phyloP scores from a whole-genome alignment of 1,284 basidiomycete genomes.

The Mycena sp. region DNA sequence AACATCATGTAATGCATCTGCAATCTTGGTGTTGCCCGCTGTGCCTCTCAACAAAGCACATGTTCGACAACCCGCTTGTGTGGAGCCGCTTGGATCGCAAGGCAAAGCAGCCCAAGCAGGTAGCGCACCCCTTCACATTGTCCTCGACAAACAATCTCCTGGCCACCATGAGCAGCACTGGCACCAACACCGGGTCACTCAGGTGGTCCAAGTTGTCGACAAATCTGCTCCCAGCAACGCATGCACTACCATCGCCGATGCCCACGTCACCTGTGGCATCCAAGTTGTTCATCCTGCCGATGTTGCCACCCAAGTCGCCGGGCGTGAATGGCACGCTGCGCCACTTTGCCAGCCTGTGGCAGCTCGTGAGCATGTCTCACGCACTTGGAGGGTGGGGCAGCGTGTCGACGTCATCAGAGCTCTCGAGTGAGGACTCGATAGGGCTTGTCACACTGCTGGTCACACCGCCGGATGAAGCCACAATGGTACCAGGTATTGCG shows the following conservation, averaged over 20 bases:
- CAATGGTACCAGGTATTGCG: conserved; percentile 43
- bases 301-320: conserved; percentile 52
- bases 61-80: conserved; percentile 27
- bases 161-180: neutral
- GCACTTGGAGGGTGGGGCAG: conserved; percentile 50
- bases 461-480: conserved; percentile 53
- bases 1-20: no score
- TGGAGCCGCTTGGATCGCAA: conserved; percentile 27
- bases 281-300: conserved; percentile 35
- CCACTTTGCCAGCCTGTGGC: conserved; percentile 56
- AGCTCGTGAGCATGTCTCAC: conserved; percentile 49
- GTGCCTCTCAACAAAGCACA: conserved; percentile 17
- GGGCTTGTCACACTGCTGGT: conserved; percentile 55
- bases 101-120: neutral
- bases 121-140: neutral
- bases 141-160: conserved; percentile 23
- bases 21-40: no score
- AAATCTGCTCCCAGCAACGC: neutral
- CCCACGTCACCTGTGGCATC: conserved; percentile 8
- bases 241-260: neutral
- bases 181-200: neutral
- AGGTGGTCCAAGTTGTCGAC: neutral
- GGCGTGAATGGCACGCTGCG: conserved; percentile 31
- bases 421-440: conserved; percentile 65
- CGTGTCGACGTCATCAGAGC: conserved; percentile 61